Percentiles rank a stretch among this genome's conserved stretches.
Conservation (phyloP, 345 rosid species). For the Gossypium anomalum region DNA sequence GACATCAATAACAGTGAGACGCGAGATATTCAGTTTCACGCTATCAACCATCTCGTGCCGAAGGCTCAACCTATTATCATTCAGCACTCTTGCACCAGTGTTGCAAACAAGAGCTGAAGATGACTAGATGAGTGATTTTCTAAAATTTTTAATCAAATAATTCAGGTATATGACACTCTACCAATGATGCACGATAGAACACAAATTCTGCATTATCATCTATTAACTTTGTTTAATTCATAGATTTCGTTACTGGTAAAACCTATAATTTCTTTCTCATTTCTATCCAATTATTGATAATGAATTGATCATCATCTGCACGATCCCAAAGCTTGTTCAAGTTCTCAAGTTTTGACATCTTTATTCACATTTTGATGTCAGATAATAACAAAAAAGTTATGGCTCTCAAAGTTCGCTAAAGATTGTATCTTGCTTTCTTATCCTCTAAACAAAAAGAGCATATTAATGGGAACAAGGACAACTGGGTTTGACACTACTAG, state of each 20-base stretch:
- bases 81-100: too few relatives aligned
- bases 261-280: neutral
- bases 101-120: neutral
- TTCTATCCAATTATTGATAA: neutral
- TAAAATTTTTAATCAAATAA: too few relatives aligned
- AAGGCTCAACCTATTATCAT: too few relatives aligned
- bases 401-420: neutral
- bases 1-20: slow-evolving; percentile 30
- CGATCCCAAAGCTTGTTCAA: neutral
- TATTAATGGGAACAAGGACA: slow-evolving; percentile 57
- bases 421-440: too few relatives aligned
- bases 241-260: neutral
- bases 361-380: neutral
- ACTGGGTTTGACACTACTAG: slow-evolving; percentile 20
- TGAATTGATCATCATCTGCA: too few relatives aligned
- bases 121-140: neutral
- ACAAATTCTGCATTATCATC: too few relatives aligned
- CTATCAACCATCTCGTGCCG: slow-evolving; percentile 1
- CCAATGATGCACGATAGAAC: neutral
- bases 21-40: slow-evolving; percentile 31
- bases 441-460: neutral
- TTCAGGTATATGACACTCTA: neutral
- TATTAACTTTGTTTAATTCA: too few relatives aligned
- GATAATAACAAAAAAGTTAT: neutral
- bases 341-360: neutral